Evolutionary conservation across 2,329 filamentous ascomycete genomes (phyloP).

Genomic region (Sordariomycetes sp.): DNA sequence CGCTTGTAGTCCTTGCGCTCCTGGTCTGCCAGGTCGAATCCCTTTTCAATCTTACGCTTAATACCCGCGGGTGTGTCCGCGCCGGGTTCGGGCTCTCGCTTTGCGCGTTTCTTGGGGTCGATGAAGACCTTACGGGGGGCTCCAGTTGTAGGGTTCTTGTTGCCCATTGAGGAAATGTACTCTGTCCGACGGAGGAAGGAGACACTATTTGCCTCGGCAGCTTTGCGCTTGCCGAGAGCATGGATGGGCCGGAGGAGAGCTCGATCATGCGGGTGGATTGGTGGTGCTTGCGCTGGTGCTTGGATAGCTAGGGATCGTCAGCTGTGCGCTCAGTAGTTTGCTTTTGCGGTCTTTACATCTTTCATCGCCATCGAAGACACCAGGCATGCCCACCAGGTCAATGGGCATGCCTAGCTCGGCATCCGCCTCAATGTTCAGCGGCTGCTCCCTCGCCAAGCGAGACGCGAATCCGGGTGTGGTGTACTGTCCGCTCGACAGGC

Average conservation of each 20-base stretch:
- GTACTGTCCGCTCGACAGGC: slow-evolving; percentile 78
- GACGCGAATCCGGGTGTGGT: slow-evolving; percentile 86
- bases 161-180: slow-evolving; percentile 65
- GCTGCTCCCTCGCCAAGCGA: slow-evolving; percentile 80
- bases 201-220: slow-evolving; percentile 66
- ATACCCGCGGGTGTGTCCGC: slow-evolving; percentile 57
- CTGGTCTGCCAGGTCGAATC: slow-evolving; percentile 45
- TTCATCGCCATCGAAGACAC: slow-evolving; percentile 91
- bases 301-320: slow-evolving; percentile 59
- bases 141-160: slow-evolving; percentile 39
- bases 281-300: slow-evolving; percentile 60
- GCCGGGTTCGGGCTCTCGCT: slow-evolving; percentile 48
- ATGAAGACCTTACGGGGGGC: slow-evolving; percentile 25
- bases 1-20: slow-evolving; percentile 44
- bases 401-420: slow-evolving; percentile 97
- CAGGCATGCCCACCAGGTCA: slow-evolving; percentile 88
- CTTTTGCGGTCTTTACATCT: slow-evolving; percentile 52
- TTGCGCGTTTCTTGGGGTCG: slow-evolving; percentile 19
- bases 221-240: slow-evolving; percentile 75
- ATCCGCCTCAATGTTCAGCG: slow-evolving; percentile 93
- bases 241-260: slow-evolving; percentile 75
- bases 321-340: background rate
- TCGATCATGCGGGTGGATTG: slow-evolving; percentile 75
- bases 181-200: slow-evolving; percentile 95
- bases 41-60: slow-evolving; percentile 57